Conservation (phyloP, 1,284 basidiomycete genomes). For the Microbotryomycetes sp. region DNA sequence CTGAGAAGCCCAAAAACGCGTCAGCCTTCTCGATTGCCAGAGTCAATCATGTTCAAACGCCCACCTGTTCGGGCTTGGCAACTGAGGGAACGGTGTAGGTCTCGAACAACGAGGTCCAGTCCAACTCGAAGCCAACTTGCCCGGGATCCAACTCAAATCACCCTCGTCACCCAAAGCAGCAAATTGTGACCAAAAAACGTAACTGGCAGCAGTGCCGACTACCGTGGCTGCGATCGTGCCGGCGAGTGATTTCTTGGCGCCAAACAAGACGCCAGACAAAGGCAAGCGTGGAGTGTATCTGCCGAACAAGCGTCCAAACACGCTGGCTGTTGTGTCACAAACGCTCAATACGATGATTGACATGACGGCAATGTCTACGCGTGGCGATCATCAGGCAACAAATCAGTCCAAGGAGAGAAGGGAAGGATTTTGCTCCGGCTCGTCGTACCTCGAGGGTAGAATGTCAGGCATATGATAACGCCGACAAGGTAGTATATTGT, state of each 20-base stretch:
- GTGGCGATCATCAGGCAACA: background rate
- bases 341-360: conserved; percentile 88
- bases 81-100: conserved; percentile 22
- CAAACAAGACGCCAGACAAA: conserved; percentile 54
- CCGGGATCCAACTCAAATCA: conserved; percentile 53
- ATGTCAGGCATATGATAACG: conserved; percentile 69
- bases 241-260: conserved; percentile 76
- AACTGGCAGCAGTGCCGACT: conserved; percentile 66
- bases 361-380: conserved; percentile 69
- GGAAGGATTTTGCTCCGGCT: background rate
- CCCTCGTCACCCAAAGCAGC: conserved; percentile 48
- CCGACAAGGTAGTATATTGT: conserved; percentile 95
- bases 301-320: conserved; percentile 81
- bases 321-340: conserved; percentile 94
- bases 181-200: conserved; percentile 69
- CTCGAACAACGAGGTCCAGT: conserved; percentile 8
- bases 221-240: conserved; percentile 79
- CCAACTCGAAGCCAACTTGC: conserved; percentile 46
- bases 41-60: conserved; percentile 76
- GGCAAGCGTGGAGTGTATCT: conserved; percentile 68
- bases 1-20: conserved; percentile 22
- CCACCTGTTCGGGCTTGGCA: conserved; percentile 48
- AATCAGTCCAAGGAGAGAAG: background rate
- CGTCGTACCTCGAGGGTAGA: conserved; percentile 58
- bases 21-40: conserved; percentile 39